phyloP scores from a whole-genome alignment of 257 asterid species.

The Euphrasia confusa region DNA sequence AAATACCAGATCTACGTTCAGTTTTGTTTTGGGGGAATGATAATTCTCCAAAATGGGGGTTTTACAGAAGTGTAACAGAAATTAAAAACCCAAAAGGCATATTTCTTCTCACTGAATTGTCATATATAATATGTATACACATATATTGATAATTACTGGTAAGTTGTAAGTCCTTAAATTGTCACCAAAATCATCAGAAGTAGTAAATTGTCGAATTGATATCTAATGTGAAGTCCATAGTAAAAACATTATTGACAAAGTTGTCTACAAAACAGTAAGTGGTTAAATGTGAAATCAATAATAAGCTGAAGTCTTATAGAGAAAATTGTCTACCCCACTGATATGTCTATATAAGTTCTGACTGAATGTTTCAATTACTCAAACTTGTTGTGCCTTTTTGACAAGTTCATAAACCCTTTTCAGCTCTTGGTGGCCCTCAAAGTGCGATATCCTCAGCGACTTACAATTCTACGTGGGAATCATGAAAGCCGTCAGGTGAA shows the following conservation, averaged over 20 bases:
- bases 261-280: not conserved
- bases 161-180: not conserved
- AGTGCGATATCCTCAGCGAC: constrained; percentile 69
- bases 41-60: no score
- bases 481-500: constrained; percentile 89
- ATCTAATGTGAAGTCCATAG: not conserved
- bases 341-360: not conserved
- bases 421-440: constrained; percentile 67
- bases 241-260: not conserved
- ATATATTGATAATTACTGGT: not conserved
- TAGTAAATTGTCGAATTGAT: constrained; percentile 3
- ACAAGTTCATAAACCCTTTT: constrained; percentile 11
- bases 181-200: not conserved
- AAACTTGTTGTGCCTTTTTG: constrained; percentile 7
- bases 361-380: not conserved
- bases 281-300: not conserved
- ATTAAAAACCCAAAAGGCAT: no score
- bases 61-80: not conserved
- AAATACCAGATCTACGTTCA: not conserved
- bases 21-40: no score
- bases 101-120: no score
- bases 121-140: not conserved
- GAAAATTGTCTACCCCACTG: not conserved
- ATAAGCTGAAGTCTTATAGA: not conserved
- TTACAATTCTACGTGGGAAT: constrained; percentile 68